These are phyloP conservation scores for Catharanthus roseus DNA, from an alignment of 257 asterid genomes.

Conservation along the genomic window DNA sequence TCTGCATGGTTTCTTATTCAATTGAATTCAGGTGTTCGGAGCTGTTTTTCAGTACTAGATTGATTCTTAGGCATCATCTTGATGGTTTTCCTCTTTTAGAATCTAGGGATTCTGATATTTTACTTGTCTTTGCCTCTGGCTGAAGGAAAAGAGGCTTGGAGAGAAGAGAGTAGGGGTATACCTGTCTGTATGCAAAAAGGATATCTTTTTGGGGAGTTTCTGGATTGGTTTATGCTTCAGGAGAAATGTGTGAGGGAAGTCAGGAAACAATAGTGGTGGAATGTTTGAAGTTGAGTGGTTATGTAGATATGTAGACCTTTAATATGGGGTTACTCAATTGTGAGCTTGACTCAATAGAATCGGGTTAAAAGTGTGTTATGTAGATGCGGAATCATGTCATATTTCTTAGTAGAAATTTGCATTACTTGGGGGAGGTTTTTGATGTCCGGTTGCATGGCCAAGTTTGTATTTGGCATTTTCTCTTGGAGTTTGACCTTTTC, in stretches of 20 bases:
- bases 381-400: background rate
- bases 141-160: background rate
- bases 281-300: background rate
- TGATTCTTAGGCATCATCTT: background rate
- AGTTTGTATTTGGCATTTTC: background rate
- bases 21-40: background rate
- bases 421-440: background rate
- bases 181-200: background rate
- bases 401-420: background rate
- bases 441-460: background rate
- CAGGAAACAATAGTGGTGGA: background rate
- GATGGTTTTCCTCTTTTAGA: background rate
- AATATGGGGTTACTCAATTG: background rate
- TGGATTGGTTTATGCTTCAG: background rate
- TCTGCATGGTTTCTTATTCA: background rate
- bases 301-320: background rate
- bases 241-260: background rate
- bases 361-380: background rate
- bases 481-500: background rate
- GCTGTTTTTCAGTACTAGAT: background rate
- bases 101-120: background rate
- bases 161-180: background rate
- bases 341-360: background rate
- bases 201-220: background rate
- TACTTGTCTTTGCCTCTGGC: background rate